Base-by-base conservation (phyloP, 495 filamentous ascomycete genomes). In the Staphylotrichum tortipilum region DNA sequence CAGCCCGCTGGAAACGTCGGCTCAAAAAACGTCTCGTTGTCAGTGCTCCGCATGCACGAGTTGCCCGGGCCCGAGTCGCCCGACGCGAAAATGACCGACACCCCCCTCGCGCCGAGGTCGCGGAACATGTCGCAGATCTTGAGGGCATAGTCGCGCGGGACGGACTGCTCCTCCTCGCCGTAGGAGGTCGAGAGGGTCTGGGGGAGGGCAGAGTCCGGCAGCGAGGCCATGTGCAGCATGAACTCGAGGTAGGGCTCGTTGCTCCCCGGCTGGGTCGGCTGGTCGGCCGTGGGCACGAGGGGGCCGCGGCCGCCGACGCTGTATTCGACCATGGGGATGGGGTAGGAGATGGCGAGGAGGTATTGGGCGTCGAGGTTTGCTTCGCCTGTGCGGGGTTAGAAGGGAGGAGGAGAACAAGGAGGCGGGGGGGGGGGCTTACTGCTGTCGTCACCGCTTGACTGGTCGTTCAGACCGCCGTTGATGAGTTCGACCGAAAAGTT, bases 171-270 rank as follows among this genome's bases (percentile, higher is more conserved):
- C 35, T 86, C 78, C 49, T 89, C 86, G 23, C 83, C 85, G 60
- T 91, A 91, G 0, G 81, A 85, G 47, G 78, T 85, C 14, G 83
- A 80, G 50, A 89, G 75, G 5, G 82, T 79, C 53, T 84, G 79
- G 2, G 86, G 86, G 1, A 91, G 68, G n/a, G 79, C 70, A 9
- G 40, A 26, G 50, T 68, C 60, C 0, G 57, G 44, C 22, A 59
- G 57, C 21, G 49, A 52, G 11, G 67, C 49, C 23, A 71, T 57
- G 50, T 78, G 77, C 14, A 80, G 70, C 44, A 83, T 74, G 54
- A 82, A 88, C 2, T 81, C 76, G 5, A 89, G 69, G 61, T 86
- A 92, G 0, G 86, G 86, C 72, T 90, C 85, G 63, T 89, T 89
- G 41, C 12, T 31, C 7, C 37, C 37, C 1, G 47, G 36, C 11